Base-by-base conservation (phyloP, 768 basidiomycete species). In the Tephrocybe sp. region DNA sequence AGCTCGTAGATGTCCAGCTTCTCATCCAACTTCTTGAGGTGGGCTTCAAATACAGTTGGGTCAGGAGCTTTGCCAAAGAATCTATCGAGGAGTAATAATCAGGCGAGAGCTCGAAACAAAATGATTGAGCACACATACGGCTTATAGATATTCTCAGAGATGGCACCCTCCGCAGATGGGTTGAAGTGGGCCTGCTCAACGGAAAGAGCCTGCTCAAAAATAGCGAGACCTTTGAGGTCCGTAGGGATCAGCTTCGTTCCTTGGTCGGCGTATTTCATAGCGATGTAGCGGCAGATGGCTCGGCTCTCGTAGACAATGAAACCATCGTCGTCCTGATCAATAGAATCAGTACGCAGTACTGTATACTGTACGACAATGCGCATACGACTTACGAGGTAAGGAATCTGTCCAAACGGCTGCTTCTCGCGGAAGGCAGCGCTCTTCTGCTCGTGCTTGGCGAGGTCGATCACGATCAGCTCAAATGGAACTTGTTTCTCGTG, bases 271-370 rank as follows among this genome's bases (percentile, higher is more conserved):
- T 81, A 76, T 59, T 81, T 82, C 42, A 61, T 60, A 37, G 68
- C 72, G 58, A 84, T 51, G 63, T 84, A 86, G 17, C 78, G 76
- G 24, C 58, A 63, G n/a, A n/a, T n/a, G n/a, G n/a, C n/a, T n/a
- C n/a, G n/a, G n/a, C n/a, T n/a, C n/a, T n/a, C n/a, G n/a, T 70
- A 82, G 17, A 86, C 57, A 50, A 72, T 65, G 63, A 84, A 76
- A 4, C 79, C 58, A 26, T 56, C 58, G 26, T 59, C 58, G 30
- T 59, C 58, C 58, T 59, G n/a, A n/a, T 14, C 7, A 30, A 30
- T 5, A 32, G 32, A 17, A 20, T 33, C 24, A 9, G n/a, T 18
- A 2, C n/a, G 23, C 14, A 5, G 26, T 14, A 3, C 24, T 18
- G n/a, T 4, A 36, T 36, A 15, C 1, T 10, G 18, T 32, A 12